These are phyloP conservation scores for Afroboletus lepidellus DNA, from an alignment of 1,284 basidiomycete genomes.

Conservation along the genomic window DNA sequence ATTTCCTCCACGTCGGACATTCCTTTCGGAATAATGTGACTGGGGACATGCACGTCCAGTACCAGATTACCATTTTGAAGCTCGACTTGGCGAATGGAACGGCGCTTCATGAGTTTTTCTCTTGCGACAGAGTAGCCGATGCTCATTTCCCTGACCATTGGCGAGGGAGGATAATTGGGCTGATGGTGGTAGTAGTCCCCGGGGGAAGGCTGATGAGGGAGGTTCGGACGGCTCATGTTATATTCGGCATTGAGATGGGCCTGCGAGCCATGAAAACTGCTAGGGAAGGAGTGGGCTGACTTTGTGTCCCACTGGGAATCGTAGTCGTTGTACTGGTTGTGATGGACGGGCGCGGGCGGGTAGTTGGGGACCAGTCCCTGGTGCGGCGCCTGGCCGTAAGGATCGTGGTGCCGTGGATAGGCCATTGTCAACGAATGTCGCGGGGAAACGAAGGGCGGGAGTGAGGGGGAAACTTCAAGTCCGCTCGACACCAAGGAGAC, in stretches of 20 bases:
- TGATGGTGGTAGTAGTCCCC: slow-evolving; percentile 47
- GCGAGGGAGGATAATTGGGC: slow-evolving; percentile 56
- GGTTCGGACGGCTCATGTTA: slow-evolving; percentile 52
- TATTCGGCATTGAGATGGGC: slow-evolving; percentile 63
- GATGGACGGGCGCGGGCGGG: slow-evolving; percentile 24
- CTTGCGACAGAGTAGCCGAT: slow-evolving; percentile 66
- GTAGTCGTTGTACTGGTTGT: slow-evolving; percentile 38
- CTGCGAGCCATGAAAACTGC: slow-evolving; percentile 62
- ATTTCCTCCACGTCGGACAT: slow-evolving; percentile 71
- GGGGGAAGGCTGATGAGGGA: slow-evolving; percentile 40
- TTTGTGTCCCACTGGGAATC: slow-evolving; percentile 62
- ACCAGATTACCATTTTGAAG: slow-evolving; percentile 83
- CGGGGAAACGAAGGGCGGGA: background rate
- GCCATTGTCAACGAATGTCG: slow-evolving; percentile 42
- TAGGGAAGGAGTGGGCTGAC: slow-evolving; percentile 63
- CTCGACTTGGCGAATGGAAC: slow-evolving; percentile 78
- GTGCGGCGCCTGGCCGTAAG: slow-evolving; percentile 31
- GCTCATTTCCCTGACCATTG: slow-evolving; percentile 47
- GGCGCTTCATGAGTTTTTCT: slow-evolving; percentile 75
- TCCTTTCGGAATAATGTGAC: slow-evolving; percentile 69
- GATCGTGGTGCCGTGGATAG: slow-evolving; percentile 48
- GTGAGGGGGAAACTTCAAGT: slow-evolving; percentile 9
- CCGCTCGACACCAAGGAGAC: slow-evolving; percentile 11
- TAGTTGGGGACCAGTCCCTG: slow-evolving; percentile 40
- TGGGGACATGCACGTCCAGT: slow-evolving; percentile 78